phyloP scores from a whole-genome alignment of 331 rosid species.

The Erythrophleum ivorense region DNA sequence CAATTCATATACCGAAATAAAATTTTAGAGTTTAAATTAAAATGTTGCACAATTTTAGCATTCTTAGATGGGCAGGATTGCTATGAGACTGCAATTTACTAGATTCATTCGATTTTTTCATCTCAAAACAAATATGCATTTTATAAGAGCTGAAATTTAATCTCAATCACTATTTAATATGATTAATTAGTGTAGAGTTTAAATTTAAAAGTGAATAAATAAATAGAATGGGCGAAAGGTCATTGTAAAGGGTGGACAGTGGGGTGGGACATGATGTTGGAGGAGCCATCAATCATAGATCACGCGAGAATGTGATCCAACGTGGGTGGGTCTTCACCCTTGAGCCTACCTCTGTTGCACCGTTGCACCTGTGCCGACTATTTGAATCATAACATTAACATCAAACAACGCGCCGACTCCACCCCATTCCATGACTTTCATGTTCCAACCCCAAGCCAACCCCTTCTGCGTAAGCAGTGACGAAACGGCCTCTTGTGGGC shows the following conservation, averaged over 20 bases:
- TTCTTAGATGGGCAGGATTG: too few relatives aligned
- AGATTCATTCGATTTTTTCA: too few relatives aligned
- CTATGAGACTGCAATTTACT: too few relatives aligned
- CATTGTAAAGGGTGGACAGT: neutral
- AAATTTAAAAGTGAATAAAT: neutral
- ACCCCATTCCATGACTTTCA: slow-evolving; percentile 32
- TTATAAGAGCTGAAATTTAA: too few relatives aligned
- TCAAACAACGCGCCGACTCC: slow-evolving; percentile 39
- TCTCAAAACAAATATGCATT: too few relatives aligned
- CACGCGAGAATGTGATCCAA: slow-evolving; percentile 13
- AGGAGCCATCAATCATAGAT: neutral
- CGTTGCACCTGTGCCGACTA: neutral
- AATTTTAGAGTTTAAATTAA: too few relatives aligned
- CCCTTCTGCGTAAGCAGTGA: slow-evolving; percentile 66
- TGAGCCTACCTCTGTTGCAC: slow-evolving; percentile 38
- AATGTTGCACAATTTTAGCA: too few relatives aligned
- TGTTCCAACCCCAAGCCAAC: neutral
- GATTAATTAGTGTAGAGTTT: too few relatives aligned
- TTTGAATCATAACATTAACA: neutral
- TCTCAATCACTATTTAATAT: too few relatives aligned
- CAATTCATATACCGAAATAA: too few relatives aligned
- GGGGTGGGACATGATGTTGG: neutral
- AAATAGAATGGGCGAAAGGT: neutral
- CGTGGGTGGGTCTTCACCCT: slow-evolving; percentile 29
- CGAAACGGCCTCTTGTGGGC: slow-evolving; percentile 46